Evolutionary conservation across 2,329 filamentous ascomycete genomes (phyloP).

Genomic region (Cordyceps cateniannulata): DNA sequence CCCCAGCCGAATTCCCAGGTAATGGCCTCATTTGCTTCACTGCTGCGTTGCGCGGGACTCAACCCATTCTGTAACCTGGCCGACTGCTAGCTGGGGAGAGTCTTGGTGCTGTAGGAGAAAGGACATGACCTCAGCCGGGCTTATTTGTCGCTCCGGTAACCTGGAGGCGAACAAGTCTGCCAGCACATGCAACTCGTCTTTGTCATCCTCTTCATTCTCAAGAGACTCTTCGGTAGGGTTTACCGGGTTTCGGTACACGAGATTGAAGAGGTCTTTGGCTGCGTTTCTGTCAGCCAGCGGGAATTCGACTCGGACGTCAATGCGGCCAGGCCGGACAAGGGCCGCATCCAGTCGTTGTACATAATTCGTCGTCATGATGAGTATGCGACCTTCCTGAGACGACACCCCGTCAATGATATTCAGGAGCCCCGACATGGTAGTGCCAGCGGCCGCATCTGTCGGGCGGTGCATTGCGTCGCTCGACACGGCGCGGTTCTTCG

Average conservation of each 20-base stretch:
- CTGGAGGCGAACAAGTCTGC: not conserved
- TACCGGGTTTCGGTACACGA: not conserved
- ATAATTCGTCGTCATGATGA: slow-evolving; percentile 68
- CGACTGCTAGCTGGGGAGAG: not conserved
- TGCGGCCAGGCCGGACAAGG: slow-evolving; percentile 54
- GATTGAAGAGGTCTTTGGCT: not conserved
- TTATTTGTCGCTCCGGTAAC: not conserved
- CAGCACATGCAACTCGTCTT: not conserved
- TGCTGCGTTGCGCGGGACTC: not conserved
- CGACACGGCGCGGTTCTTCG: not conserved
- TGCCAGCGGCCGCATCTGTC: not conserved
- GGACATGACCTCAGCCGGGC: slow-evolving; percentile 1
- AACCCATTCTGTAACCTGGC: not conserved
- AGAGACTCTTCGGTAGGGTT: not conserved
- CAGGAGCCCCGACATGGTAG: slow-evolving; percentile 54
- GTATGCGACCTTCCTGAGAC: slow-evolving; percentile 58
- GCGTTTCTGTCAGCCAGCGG: not conserved
- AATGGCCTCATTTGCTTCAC: not conserved
- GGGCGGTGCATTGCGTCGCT: not conserved
- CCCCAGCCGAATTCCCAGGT: not conserved
- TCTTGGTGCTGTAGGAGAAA: not conserved
- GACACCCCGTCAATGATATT: slow-evolving; percentile 65
- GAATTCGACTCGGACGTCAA: slow-evolving; percentile 48
- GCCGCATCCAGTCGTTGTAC: slow-evolving; percentile 55
- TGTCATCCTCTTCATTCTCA: too few species aligned